Percentiles rank a stretch among this genome's conserved stretches.
phyloP scores from a whole-genome alignment of 192 early-diverging fungal species.

The Umbelopsis sp. region DNA sequence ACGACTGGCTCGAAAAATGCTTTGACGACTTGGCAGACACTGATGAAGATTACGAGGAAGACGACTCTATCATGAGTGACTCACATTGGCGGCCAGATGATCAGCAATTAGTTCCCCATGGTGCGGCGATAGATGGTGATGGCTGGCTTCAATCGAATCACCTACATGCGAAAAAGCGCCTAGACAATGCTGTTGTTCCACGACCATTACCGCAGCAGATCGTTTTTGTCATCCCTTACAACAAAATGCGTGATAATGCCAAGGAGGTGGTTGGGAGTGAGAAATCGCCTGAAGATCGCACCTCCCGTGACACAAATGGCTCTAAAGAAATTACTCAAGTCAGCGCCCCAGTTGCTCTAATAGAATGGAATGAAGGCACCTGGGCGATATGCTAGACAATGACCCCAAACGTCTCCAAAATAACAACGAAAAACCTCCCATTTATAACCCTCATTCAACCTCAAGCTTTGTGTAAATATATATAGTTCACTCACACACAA shows the following conservation, averaged over 20 bases:
- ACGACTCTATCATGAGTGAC: neutral
- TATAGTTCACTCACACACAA: too few relatives aligned
- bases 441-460: too few relatives aligned
- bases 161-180: neutral
- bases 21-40: constrained; percentile 30
- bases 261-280: constrained; percentile 7
- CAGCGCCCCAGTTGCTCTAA: neutral
- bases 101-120: neutral
- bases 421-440: too few relatives aligned
- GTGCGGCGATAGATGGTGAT: neutral
- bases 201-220: neutral
- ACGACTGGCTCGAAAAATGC: constrained; percentile 36
- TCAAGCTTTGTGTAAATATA: too few relatives aligned
- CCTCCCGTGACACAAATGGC: neutral
- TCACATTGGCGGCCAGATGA: neutral
- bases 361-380: neutral
- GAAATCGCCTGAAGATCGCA: neutral
- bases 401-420: neutral
- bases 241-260: constrained; percentile 4
- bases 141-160: neutral
- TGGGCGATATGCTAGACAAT: neutral
- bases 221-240: constrained; percentile 10
- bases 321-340: neutral
- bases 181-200: constrained; percentile 2
- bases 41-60: constrained; percentile 28